phyloP scores from a whole-genome alignment of 306 rosid species.

The Rosa chinensis region DNA sequence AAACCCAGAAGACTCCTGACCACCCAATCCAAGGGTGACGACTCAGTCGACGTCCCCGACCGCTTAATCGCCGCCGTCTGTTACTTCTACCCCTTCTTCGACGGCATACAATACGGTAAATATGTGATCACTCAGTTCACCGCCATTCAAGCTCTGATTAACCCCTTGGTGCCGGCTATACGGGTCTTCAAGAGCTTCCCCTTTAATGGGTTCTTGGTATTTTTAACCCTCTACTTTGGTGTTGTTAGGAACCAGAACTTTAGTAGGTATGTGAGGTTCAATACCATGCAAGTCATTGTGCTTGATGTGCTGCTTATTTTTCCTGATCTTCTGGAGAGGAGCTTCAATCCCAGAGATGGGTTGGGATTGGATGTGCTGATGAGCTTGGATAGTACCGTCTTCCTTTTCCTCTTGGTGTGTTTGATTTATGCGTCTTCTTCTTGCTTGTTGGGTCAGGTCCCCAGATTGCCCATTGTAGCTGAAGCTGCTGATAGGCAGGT shows the following conservation, averaged over 20 bases:
- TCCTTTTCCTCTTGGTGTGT: conserved; percentile 73
- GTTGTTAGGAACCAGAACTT: conserved; percentile 89
- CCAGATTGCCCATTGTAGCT: conserved; percentile 93
- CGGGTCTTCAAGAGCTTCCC: conserved; percentile 89
- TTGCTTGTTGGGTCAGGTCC: conserved; percentile 82
- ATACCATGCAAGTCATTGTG: conserved; percentile 94
- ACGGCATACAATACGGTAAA: conserved; percentile 85
- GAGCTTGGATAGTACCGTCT: conserved; percentile 94
- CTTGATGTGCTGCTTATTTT: conserved; percentile 89
- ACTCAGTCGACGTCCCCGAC: conserved; percentile 67
- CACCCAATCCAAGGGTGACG: conserved; percentile 63
- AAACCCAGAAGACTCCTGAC: conserved; percentile 34
- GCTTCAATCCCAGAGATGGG: conserved; percentile 79
- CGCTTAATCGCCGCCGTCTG: conserved; percentile 83
- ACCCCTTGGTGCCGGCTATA: conserved; percentile 82
- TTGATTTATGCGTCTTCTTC: conserved; percentile 87
- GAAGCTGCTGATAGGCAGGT: conserved; percentile 98
- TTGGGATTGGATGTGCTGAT: conserved; percentile 81
- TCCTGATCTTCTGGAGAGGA: conserved; percentile 84
- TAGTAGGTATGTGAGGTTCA: conserved; percentile 90
- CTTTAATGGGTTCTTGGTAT: conserved; percentile 72
- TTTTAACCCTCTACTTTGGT: conserved; percentile 83
- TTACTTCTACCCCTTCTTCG: conserved; percentile 92
- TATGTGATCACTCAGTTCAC: conserved; percentile 72
- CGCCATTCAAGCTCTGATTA: conserved; percentile 65